Base-by-base conservation (phyloP, 1,284 basidiomycete species). In the Moesziomyces sp. region DNA sequence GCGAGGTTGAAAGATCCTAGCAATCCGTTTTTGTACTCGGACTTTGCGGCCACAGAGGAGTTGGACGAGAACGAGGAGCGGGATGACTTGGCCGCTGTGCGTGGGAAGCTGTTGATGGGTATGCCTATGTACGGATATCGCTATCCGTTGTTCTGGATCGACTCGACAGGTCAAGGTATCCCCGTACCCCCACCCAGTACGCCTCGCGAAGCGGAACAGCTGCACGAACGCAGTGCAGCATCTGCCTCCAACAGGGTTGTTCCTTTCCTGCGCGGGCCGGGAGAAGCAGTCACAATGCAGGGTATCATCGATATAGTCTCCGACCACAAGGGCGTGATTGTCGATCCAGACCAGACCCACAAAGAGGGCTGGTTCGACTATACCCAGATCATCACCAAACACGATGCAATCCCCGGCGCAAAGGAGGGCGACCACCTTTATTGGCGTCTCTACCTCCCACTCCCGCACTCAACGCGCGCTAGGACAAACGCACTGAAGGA, bases 91-190 rank as follows among this genome's bases (percentile, higher is more conserved):
- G 45, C 35, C 5, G 7, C 46, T 23, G 58, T 66, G 18, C 4
- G 59, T n/a, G 59, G 56, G 0, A 65, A 74, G 45, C 52, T 70
- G 3, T 52, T 74, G 43, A 70, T 74, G 63, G 72, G 72, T 3
- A 52, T 74, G 46, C 72, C 72, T 0, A 62, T 74, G 62, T 74
- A 74, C 35, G 62, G 50, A n/a, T 74, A 74, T 19, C 63, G 56
- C 19, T 74, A 74, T 24, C 72, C 72, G 3, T 8, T 74, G 5
- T 70, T 74, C 42, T 70, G 55, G 51, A 49, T 74, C 59, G 59
- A 70, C 44, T 50, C 48, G 4, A 58, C 59, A 0, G 67, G 72
- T 13, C 61, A 65, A 38, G 71, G 71, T 24, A 21, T 51, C 1
- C 47, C 46, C 18, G 54, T 62, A 5, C 43, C 56, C 0, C 50